Conservation (phyloP, 495 filamentous ascomycete species). For the Polyplosphaeria fusca region DNA sequence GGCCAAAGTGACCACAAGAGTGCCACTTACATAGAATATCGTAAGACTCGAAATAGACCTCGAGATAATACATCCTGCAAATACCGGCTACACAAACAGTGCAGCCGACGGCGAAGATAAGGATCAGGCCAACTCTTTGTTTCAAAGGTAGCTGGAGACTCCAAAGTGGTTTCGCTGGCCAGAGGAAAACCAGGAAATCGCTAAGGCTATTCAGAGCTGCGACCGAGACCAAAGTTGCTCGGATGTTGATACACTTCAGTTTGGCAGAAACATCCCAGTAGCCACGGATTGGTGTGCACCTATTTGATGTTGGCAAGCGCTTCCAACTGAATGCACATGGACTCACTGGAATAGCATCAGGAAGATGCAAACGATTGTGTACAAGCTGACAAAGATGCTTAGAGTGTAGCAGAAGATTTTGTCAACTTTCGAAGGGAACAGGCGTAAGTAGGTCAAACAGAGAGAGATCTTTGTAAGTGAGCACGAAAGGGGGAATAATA, state of each 20-base stretch:
- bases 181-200: constrained; percentile 28
- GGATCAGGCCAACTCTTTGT: constrained; percentile 23
- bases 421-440: constrained; percentile 22
- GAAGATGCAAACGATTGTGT: constrained; percentile 18
- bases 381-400: constrained; percentile 17
- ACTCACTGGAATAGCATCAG: constrained; percentile 27
- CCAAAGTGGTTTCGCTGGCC: constrained; percentile 26
- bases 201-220: constrained; percentile 28
- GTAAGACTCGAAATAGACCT: constrained; percentile 21
- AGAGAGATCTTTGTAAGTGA: constrained; percentile 25
- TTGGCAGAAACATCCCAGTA: constrained; percentile 18
- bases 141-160: constrained; percentile 28
- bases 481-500: constrained; percentile 22
- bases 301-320: neutral
- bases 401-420: constrained; percentile 24
- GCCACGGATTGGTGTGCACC: constrained; percentile 20
- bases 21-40: constrained; percentile 17
- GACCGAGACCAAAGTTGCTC: constrained; percentile 9
- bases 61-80: constrained; percentile 28
- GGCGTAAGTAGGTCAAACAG: constrained; percentile 26
- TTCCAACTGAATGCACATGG: neutral
- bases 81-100: constrained; percentile 23
- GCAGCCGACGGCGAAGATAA: constrained; percentile 21
- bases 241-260: constrained; percentile 23
- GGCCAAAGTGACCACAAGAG: neutral